Percentiles rank a stretch among this genome's conserved stretches.
These are phyloP conservation scores for Scolecobasidium constrictum DNA, from an alignment of 2,329 filamentous ascomycete species.

Conservation along the genomic window DNA sequence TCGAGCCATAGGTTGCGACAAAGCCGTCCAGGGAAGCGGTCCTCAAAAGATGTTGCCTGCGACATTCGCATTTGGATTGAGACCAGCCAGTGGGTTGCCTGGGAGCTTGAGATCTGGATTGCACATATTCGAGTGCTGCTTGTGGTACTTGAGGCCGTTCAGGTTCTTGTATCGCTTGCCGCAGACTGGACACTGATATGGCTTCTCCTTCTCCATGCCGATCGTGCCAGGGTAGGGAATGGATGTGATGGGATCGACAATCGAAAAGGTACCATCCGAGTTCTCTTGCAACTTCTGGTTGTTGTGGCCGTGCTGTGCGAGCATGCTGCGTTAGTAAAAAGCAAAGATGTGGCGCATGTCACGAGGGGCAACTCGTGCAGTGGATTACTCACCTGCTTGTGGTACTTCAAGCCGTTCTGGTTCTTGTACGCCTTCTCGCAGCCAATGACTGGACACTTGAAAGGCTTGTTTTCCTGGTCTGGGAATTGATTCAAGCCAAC, in stretches of 20 bases:
- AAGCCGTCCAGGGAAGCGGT: no score
- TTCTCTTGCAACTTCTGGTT: conserved; percentile 97
- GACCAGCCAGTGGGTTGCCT: conserved; percentile 12
- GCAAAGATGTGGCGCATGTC: no score
- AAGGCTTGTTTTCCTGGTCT: conserved; percentile 85
- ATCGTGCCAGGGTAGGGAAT: conserved; percentile 89
- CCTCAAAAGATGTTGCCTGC: conserved; percentile 23
- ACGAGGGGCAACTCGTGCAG: no score
- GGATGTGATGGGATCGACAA: conserved; percentile 92
- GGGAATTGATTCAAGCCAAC: conserved; percentile 14
- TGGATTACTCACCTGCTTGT: conserved; percentile 55
- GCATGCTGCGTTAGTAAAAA: conserved; percentile 10
- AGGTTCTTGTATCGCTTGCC: conserved; percentile 99
- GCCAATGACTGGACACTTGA: conserved; percentile 93
- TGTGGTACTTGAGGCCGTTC: conserved; percentile 90
- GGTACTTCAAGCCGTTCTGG: conserved; percentile 94
- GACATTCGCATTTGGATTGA: conserved; percentile 33
- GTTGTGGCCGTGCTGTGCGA: conserved; percentile 71
- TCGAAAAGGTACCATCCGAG: conserved; percentile 92
- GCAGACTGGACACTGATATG: conserved; percentile 92
- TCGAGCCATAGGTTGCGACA: no score
- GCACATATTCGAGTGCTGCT: conserved; percentile 67
- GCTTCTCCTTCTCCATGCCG: conserved; percentile 99
- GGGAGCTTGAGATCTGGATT: conserved; percentile 66
- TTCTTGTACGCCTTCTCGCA: conserved; percentile 99